Evolutionary conservation across 148 eudicot species (phyloP).

Genomic region (Amaranthus cruentus): DNA sequence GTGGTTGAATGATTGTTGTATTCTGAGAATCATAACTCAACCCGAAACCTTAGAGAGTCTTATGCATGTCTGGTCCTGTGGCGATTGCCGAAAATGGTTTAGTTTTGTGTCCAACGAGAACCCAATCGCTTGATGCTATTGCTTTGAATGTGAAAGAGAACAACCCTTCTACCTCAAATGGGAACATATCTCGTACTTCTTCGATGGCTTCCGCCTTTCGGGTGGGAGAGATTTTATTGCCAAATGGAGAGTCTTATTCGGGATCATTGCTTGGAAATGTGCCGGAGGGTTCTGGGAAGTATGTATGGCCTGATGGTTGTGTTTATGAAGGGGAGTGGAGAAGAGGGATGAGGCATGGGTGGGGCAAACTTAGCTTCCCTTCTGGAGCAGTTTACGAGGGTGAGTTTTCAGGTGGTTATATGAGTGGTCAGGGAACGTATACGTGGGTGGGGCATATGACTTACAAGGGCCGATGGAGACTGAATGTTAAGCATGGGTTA

Average conservation of each 20-base stretch:
- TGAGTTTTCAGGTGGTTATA: constrained; percentile 91
- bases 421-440: constrained; percentile 76
- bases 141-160: constrained; percentile 36
- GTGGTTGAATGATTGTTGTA: constrained; percentile 16
- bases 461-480: constrained; percentile 81
- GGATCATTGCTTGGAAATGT: constrained; percentile 66
- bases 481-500: constrained; percentile 87
- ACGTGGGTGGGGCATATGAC: constrained; percentile 46
- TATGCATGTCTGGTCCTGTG: constrained; percentile 83
- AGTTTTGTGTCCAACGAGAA: constrained; percentile 43
- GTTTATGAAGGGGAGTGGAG: constrained; percentile 86
- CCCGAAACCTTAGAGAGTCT: constrained; percentile 31
- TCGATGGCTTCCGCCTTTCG: constrained; percentile 47
- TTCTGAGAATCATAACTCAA: constrained; percentile 22
- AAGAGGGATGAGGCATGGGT: constrained; percentile 85
- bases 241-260: constrained; percentile 66
- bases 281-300: constrained; percentile 88
- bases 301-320: constrained; percentile 80
- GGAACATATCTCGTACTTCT: constrained; percentile 44
- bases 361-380: constrained; percentile 71
- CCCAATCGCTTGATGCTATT: constrained; percentile 53
- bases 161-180: constrained; percentile 28
- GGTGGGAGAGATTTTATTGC: constrained; percentile 50
- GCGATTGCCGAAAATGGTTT: constrained; percentile 42
- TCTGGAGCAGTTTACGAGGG: constrained; percentile 87